Evolutionary conservation across 2,329 filamentous ascomycete genomes (phyloP).

Genomic region (Sclerotiophoma versabilis): DNA sequence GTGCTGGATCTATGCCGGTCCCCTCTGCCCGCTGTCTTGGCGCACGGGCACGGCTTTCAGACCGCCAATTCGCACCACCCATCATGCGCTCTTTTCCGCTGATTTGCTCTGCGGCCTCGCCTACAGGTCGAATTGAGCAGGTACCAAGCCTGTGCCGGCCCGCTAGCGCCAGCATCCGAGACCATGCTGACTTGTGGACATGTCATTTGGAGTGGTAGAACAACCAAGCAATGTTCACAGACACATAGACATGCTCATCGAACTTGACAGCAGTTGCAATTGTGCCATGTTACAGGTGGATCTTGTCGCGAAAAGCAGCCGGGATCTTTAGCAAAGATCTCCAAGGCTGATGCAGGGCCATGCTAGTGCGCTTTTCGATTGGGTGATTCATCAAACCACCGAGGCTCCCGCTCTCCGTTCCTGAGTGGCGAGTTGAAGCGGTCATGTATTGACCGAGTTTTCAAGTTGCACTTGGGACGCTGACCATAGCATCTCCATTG

Average conservation of each 20-base stretch:
- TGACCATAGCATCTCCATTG: neutral
- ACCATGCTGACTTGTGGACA: neutral
- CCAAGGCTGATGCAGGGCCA: constrained; percentile 2
- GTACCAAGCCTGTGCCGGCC: constrained; percentile 17
- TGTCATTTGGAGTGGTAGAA: neutral
- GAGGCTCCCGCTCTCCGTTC: constrained; percentile 7
- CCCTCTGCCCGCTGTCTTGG: constrained; percentile 31
- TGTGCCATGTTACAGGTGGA: neutral
- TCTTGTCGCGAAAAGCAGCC: constrained; percentile 5
- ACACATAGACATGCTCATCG: neutral
- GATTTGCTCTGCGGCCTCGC: constrained; percentile 20
- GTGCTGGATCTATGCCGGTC: constrained; percentile 29
- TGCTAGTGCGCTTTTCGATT: constrained; percentile 8
- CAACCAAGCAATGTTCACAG: neutral
- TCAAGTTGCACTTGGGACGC: neutral
- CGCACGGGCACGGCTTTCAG: constrained; percentile 29
- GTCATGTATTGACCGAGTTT: constrained; percentile 15
- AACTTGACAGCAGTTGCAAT: neutral
- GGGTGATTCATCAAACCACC: constrained; percentile 5
- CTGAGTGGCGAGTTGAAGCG: constrained; percentile 16
- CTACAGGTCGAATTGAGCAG: constrained; percentile 20
- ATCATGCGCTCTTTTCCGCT: constrained; percentile 26
- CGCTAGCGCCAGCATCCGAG: constrained; percentile 9
- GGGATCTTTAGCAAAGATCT: constrained; percentile 7
- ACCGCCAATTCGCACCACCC: constrained; percentile 40